These are phyloP conservation scores for Tylopilus cervinicoccineus DNA, from an alignment of 768 basidiomycete species.

Conservation along the genomic window DNA sequence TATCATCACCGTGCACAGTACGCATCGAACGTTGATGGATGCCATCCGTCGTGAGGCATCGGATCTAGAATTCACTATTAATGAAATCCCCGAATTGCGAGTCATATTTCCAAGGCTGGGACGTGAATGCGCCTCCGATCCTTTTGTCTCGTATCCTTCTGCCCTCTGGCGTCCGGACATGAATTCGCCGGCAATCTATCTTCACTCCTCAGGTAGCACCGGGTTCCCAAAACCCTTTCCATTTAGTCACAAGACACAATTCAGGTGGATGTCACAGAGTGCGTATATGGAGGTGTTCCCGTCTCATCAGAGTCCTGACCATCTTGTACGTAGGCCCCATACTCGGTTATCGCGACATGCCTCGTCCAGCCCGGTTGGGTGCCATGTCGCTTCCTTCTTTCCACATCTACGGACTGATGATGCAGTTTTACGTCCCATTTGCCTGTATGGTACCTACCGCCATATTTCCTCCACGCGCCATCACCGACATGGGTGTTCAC, in stretches of 20 bases:
- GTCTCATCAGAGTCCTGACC: neutral
- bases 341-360: conserved; percentile 1
- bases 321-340: neutral
- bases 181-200: conserved; percentile 14
- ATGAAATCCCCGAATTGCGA: conserved; percentile 14
- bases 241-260: conserved; percentile 28
- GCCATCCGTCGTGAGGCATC: conserved; percentile 1
- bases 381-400: conserved; percentile 37
- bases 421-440: conserved; percentile 31
- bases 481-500: neutral
- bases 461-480: conserved; percentile 31
- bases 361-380: conserved; percentile 12
- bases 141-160: conserved; percentile 12
- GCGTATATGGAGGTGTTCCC: neutral
- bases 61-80: neutral
- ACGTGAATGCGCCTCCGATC: conserved; percentile 1
- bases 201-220: conserved; percentile 36
- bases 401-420: conserved; percentile 34
- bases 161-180: conserved; percentile 1
- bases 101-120: conserved; percentile 36
- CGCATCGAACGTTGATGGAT: conserved; percentile 10
- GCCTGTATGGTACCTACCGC: conserved; percentile 24
- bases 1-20: conserved; percentile 10
- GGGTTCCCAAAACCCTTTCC: conserved; percentile 44
- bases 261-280: conserved; percentile 35